These are phyloP conservation scores for Scedosporium apiospermum DNA, from an alignment of 2,329 filamentous ascomycete genomes.

Conservation along the genomic window DNA sequence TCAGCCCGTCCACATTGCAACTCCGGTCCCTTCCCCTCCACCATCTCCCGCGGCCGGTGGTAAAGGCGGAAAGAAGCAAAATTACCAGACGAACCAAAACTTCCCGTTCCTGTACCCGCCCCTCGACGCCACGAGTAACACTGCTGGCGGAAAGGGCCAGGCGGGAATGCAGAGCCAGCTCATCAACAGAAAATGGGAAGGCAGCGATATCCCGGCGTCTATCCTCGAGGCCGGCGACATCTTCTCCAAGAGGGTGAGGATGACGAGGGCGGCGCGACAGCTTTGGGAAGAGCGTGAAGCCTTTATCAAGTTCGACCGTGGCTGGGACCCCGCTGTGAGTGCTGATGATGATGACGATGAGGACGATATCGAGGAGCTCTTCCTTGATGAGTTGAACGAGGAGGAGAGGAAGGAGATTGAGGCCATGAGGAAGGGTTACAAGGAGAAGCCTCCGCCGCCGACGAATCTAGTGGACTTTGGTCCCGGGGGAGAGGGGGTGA, in stretches of 20 bases:
- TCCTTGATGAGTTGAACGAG: slow-evolving; percentile 32
- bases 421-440: slow-evolving; percentile 30
- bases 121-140: slow-evolving; percentile 78
- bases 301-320: slow-evolving; percentile 86
- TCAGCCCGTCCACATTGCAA: slow-evolving; percentile 97
- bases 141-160: slow-evolving; percentile 78
- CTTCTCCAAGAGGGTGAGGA: slow-evolving; percentile 81
- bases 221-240: slow-evolving; percentile 91
- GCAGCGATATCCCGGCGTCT: slow-evolving; percentile 86
- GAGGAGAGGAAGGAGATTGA: slow-evolving; percentile 33
- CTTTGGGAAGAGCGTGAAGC: slow-evolving; percentile 89
- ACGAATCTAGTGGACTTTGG: slow-evolving; percentile 27
- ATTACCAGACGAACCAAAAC: slow-evolving; percentile 98
- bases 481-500: slow-evolving; percentile 33
- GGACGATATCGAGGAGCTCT: slow-evolving; percentile 36
- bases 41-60: slow-evolving; percentile 80
- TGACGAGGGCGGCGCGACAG: slow-evolving; percentile 84
- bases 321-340: slow-evolving; percentile 58
- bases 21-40: slow-evolving; percentile 88
- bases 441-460: slow-evolving; percentile 20
- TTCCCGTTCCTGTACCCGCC: slow-evolving; percentile 98
- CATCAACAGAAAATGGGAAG: slow-evolving; percentile 81
- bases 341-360: slow-evolving; percentile 27
- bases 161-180: slow-evolving; percentile 71
- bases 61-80: slow-evolving; percentile 96